Conservation (phyloP, 352 stramenopile genomes). For the Chrysophaeum taylorii region DNA sequence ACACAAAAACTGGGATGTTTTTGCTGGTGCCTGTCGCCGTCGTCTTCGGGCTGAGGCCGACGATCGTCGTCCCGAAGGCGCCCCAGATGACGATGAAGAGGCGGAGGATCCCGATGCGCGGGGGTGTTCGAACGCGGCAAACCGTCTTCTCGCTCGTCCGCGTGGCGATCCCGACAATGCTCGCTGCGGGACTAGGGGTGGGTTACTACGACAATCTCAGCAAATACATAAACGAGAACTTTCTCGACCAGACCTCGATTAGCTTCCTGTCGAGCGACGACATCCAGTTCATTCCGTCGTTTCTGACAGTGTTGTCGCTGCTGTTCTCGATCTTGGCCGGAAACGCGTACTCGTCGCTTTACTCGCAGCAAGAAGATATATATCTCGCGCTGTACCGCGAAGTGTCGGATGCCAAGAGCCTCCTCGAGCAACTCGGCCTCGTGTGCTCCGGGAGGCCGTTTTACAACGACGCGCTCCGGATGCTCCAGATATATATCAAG, state of each 20-base stretch:
- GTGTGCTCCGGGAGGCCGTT: constrained; percentile 36
- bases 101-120: too few relatives aligned
- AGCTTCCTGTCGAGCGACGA: constrained; percentile 48
- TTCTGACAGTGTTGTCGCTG: constrained; percentile 44
- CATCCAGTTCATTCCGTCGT: constrained; percentile 54
- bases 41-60: too few relatives aligned
- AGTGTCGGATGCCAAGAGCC: constrained; percentile 52
- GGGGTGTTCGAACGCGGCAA: too few relatives aligned
- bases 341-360: constrained; percentile 34
- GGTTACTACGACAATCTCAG: constrained; percentile 37
- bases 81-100: too few relatives aligned
- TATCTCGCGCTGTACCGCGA: constrained; percentile 55
- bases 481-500: constrained; percentile 43
- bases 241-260: constrained; percentile 31
- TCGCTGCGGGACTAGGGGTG: constrained; percentile 28
- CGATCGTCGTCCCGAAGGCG: too few relatives aligned
- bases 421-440: constrained; percentile 47
- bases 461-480: constrained; percentile 40
- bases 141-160: constrained; percentile 34
- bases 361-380: constrained; percentile 53
- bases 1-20: too few relatives aligned
- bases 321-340: constrained; percentile 50
- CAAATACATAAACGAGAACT: constrained; percentile 19
- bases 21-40: too few relatives aligned
- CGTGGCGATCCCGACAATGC: constrained; percentile 35